Evolutionary conservation across 164 flowering plant species (phyloP), one percentile per base, ranked within the genome.

Genomic region (Liquidambar formosana): DNA sequence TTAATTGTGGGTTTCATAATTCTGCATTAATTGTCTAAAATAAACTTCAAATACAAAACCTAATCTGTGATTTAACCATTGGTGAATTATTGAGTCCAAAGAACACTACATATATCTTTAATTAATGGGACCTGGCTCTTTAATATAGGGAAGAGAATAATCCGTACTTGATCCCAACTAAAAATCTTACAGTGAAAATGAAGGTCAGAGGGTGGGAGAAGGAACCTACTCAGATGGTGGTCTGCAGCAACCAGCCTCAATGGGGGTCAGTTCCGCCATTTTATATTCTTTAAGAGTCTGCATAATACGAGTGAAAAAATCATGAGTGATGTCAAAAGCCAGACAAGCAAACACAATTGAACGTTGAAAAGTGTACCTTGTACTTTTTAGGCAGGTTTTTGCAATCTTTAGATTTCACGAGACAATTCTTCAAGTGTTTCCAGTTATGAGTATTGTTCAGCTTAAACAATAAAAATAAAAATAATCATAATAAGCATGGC

Each of bases 161-260:
- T 33, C 41, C 41, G 2, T 33, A 33, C 41, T 33, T 33, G 41
- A 33, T 33, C 41, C 41, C 41, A 33, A 33, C 6, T 6, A 33
- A 33, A 33, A 33, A 33, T 6, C 41, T 33, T 33, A 33, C 6
- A 2, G 6, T 2, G 41, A 33, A 33, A 33, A 33, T 2, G 2
- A 33, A 33, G 41, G 2, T 33, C 6, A 33, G 6, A 33, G 41
- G 6, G 2, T 33, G 41, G 6, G 43, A 43, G 28, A 44, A 38
- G 52, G 53, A 16, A 78, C 87, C 22, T 88, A 94, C 98, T 88
- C 91, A 52, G 94, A 89, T 69, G 98, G 98, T 41, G 98, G 98
- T 60, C 92, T 76, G 69, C 98, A 94, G 74, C 97, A 94, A 73
- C 98, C 97, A 76, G 97, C 91, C 78, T 94, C 96, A 51, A 94